These are phyloP conservation scores for Musa troglodytarum DNA, from an alignment of 176 grass and related monocot genomes.

Conservation along the genomic window DNA sequence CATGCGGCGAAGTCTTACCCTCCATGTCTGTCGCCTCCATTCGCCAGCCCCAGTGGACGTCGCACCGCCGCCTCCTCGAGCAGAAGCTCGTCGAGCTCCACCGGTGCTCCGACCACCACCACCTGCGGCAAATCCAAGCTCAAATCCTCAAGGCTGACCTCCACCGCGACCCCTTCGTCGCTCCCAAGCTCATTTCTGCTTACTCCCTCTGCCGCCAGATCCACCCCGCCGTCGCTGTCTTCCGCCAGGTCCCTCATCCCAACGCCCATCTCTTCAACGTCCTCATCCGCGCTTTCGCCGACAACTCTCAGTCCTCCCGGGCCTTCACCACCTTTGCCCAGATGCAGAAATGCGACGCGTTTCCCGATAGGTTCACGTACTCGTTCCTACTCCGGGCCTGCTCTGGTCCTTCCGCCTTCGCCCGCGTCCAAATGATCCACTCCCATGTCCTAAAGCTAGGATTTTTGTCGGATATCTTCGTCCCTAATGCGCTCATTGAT, in stretches of 20 bases:
- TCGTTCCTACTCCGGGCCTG: conserved; percentile 63
- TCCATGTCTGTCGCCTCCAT: conserved; percentile 23
- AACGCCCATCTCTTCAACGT: conserved; percentile 43
- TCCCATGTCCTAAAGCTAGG: conserved; percentile 55
- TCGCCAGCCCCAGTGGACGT: conserved; percentile 34
- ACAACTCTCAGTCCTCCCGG: conserved; percentile 24
- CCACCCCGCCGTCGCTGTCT: conserved; percentile 30
- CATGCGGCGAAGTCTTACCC: not conserved
- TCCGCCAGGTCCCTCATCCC: conserved; percentile 28
- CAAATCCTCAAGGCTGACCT: conserved; percentile 43
- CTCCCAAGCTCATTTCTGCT: conserved; percentile 49
- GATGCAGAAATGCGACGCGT: conserved; percentile 31
- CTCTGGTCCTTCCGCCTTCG: conserved; percentile 7
- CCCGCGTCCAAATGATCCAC: conserved; percentile 33
- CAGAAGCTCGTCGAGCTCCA: conserved; percentile 45
- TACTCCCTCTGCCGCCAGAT: conserved; percentile 48
- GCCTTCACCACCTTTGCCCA: conserved; percentile 42
- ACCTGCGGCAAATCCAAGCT: conserved; percentile 56
- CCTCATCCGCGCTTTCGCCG: conserved; percentile 53
- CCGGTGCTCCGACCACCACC: conserved; percentile 28
- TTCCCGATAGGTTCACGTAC: conserved; percentile 45
- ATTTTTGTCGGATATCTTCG: conserved; percentile 44
- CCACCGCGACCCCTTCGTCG: conserved; percentile 35
- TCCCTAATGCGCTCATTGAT: conserved; percentile 58
- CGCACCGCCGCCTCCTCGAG: conserved; percentile 46